A percentile compares a stretch with the other conserved stretches of the same genome.
These are phyloP conservation scores for Lunularia cruciata DNA, from an alignment of 225 moss, liverwort and hornwort genomes.

Conservation along the genomic window DNA sequence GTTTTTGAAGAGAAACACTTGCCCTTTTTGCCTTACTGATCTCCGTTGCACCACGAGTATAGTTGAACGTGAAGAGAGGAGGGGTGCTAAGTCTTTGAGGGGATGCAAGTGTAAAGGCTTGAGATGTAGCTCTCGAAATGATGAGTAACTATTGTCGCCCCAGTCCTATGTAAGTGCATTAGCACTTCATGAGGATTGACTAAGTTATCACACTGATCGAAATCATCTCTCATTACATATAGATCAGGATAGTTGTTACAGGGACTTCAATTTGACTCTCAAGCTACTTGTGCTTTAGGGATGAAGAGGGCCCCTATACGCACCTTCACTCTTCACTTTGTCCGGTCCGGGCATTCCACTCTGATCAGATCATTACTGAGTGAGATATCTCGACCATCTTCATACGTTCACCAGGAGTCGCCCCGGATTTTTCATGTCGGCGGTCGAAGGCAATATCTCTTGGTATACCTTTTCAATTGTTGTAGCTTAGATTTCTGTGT, in stretches of 20 bases:
- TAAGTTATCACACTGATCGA: neutral
- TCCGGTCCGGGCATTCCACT: neutral
- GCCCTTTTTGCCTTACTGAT: constrained; percentile 17
- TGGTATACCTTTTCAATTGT: too few species aligned
- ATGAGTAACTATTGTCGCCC: constrained; percentile 13
- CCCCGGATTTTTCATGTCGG: too few species aligned
- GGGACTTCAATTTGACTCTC: constrained; percentile 4
- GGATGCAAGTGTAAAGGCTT: too few species aligned
- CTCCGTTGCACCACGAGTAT: too few species aligned
- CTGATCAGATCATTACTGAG: neutral
- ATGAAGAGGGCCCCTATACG: neutral
- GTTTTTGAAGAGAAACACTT: constrained; percentile 11
- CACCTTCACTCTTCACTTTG: neutral
- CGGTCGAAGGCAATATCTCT: too few species aligned
- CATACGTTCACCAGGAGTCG: too few species aligned
- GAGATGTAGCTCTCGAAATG: too few species aligned
- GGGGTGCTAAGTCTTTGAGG: too few species aligned
- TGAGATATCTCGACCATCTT: neutral
- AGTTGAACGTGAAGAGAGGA: too few species aligned
- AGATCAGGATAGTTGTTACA: neutral
- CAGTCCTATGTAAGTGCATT: constrained; percentile 10
- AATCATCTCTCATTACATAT: too few species aligned
- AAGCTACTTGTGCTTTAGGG: neutral
- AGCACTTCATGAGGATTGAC: constrained; percentile 1
- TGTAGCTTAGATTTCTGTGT: too few species aligned